Conservation (phyloP, 257 asterid genomes). For the Petunia secreta region DNA sequence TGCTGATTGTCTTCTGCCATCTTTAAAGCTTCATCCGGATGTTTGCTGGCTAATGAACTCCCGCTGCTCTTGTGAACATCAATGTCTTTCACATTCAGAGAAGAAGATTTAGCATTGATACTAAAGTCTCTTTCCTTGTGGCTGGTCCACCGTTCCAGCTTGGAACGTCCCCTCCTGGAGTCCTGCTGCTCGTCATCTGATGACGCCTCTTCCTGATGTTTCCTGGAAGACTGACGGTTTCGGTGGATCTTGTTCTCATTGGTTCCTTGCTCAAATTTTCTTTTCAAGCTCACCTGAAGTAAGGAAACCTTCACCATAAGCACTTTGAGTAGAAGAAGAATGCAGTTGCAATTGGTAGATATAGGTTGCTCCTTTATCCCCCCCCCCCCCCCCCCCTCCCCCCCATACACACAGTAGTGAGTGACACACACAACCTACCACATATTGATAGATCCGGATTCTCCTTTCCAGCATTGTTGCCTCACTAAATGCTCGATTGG, state of each 20-base stretch:
- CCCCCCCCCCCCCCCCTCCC: too few relatives aligned
- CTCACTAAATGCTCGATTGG: neutral
- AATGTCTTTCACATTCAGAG: conserved; percentile 49
- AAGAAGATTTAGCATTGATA: conserved; percentile 41
- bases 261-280: conserved; percentile 50
- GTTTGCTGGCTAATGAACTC: conserved; percentile 36
- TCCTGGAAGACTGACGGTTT: conserved; percentile 49
- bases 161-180: conserved; percentile 80
- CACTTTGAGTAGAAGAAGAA: too few relatives aligned
- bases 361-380: too few relatives aligned
- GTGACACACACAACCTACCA: neutral
- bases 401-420: too few relatives aligned
- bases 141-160: conserved; percentile 91
- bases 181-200: conserved; percentile 64
- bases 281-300: conserved; percentile 59
- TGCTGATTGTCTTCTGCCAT: conserved; percentile 52
- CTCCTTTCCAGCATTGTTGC: neutral
- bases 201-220: conserved; percentile 58
- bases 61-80: conserved; percentile 37
- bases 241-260: conserved; percentile 48
- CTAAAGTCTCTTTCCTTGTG: conserved; percentile 77
- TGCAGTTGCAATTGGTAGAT: too few relatives aligned
- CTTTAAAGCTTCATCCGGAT: conserved; percentile 48
- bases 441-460: conserved; percentile 2
- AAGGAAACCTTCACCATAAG: conserved; percentile 1